Percentiles rank a stretch among this genome's conserved stretches.
These are phyloP conservation scores for Arthrinium puccinioides DNA, from an alignment of 2,329 filamentous ascomycete species.

Conservation along the genomic window DNA sequence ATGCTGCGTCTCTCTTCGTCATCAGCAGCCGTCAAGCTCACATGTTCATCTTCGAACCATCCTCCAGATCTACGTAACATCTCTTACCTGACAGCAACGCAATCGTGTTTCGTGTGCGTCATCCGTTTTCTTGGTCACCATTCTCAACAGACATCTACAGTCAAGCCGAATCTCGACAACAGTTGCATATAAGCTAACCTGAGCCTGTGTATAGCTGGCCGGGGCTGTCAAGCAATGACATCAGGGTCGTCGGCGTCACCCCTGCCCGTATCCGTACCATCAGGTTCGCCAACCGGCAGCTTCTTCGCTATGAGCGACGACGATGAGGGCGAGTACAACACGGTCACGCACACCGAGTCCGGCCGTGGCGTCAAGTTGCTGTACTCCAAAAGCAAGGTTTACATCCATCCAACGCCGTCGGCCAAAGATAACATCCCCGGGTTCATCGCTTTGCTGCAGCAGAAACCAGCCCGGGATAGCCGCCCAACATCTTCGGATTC, in stretches of 20 bases:
- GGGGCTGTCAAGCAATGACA: slow-evolving; percentile 25
- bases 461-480: slow-evolving; percentile 48
- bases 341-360: slow-evolving; percentile 71
- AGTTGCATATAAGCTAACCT: too few relatives aligned
- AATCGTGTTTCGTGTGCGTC: too few relatives aligned
- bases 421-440: slow-evolving; percentile 93
- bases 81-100: too few relatives aligned
- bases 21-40: too few relatives aligned
- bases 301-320: slow-evolving; percentile 97
- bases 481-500: slow-evolving; percentile 37
- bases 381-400: slow-evolving; percentile 98
- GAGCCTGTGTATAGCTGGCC: too few relatives aligned
- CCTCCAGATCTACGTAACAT: too few relatives aligned
- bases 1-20: too few relatives aligned
- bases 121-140: too few relatives aligned
- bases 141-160: too few relatives aligned
- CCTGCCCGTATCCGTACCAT: slow-evolving; percentile 23
- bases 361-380: slow-evolving; percentile 86
- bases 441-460: slow-evolving; percentile 87
- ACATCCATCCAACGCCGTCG: slow-evolving; percentile 88
- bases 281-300: slow-evolving; percentile 71
- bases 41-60: too few relatives aligned
- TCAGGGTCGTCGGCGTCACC: slow-evolving; percentile 14
- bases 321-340: slow-evolving; percentile 92
- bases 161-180: too few relatives aligned